Evolutionary conservation across 371 early-diverging fungal genomes (phyloP), one percentile per base, ranked within the genome.

Genomic region (Rhizopus microsporus): DNA sequence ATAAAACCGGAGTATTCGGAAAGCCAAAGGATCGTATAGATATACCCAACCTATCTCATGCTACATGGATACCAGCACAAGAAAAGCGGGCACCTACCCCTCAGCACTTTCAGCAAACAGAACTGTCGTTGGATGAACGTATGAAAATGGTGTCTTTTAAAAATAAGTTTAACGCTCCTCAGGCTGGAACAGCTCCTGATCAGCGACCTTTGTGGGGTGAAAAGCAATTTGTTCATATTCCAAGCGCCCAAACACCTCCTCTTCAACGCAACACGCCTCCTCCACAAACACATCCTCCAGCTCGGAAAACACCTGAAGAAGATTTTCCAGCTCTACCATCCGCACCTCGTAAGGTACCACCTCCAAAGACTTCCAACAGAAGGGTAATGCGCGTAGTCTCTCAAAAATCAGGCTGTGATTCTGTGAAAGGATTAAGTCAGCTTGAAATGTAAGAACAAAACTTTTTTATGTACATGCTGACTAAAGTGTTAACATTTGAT

Each of bases 161-260:
- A 23, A 50, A 52, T 31, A 43, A 45, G 30, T 59, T 30, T 17
- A 47, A 53, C 4, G 64, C 61, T 51, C 31, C 56, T 1, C 54
- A 51, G 31, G 15, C 30, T 13, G 62, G 62, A 9, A 35, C 55
- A 29, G 67, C 67, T 5, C 67, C 67, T 30, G 60, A 64, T 46
- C 65, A 59, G 31, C 44, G 15, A 15, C 62, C 69, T 0, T 53
- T 72, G 5, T 75, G 72, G 72, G 75, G 75, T n/a, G 75, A 72
- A 50, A 69, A 68, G n/a, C 48, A 23, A 1, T 72, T 59, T 51
- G 60, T 60, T 3, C 17, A 42, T 5, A 30, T 34, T 50, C 32
- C 56, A 16, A 53, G 56, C 35, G 33, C 33, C 9, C 42, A 59
- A 37, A 39, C 47, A 16, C 15, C 51, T n/a, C 33, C 48, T 23